Evolutionary conservation across 1,284 basidiomycete genomes (phyloP).

Genomic region (Ustilago tritici): DNA sequence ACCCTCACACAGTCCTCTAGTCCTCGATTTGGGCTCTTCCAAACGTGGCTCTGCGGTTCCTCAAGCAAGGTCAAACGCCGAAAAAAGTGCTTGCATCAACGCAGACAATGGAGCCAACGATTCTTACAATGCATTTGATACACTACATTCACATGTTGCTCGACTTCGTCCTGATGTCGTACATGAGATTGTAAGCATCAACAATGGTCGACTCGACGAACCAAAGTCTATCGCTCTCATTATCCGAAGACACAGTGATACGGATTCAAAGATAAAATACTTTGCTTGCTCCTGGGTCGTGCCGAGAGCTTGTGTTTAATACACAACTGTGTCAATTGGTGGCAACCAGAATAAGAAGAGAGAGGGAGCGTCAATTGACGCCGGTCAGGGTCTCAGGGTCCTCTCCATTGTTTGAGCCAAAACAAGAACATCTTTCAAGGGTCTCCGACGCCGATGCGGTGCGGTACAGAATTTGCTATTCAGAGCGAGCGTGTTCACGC

Average conservation of each 20-base stretch:
- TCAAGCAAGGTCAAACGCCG: background rate
- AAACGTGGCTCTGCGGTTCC: background rate
- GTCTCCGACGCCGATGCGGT: background rate
- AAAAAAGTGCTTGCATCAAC: constrained; percentile 5
- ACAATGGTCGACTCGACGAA: background rate
- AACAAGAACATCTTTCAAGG: background rate
- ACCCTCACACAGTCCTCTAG: too few species aligned
- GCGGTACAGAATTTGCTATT: background rate
- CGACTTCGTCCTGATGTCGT: background rate
- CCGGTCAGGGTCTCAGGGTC: background rate
- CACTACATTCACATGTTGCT: background rate
- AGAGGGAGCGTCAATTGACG: background rate
- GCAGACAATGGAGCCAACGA: background rate
- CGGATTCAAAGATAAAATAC: background rate
- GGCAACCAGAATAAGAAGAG: background rate
- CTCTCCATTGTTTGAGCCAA: background rate
- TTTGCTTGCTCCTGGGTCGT: background rate
- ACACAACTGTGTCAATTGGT: background rate
- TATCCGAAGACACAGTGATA: too few species aligned
- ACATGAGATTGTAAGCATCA: background rate
- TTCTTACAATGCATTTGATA: background rate
- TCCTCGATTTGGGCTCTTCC: background rate
- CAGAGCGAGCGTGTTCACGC: background rate
- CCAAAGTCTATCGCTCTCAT: too few species aligned
- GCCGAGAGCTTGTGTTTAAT: background rate